Conservation (phyloP, 192 early-diverging fungal genomes). For the Entophlyctis luteolus region DNA sequence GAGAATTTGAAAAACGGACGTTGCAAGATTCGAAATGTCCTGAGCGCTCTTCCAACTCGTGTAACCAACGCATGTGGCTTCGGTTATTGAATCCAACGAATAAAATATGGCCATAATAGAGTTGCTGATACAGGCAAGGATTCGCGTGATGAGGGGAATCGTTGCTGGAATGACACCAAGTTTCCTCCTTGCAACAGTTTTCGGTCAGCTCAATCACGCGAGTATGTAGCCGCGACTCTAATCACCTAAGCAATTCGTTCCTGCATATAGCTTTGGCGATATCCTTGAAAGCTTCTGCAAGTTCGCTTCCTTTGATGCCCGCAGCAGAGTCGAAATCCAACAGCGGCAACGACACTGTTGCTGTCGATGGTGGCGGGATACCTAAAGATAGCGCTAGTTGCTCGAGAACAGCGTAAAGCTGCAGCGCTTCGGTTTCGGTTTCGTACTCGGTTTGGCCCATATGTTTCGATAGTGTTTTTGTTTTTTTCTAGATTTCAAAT, state of each 20-base stretch:
- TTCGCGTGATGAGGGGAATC: constrained; percentile 4
- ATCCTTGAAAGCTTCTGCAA: too few species aligned
- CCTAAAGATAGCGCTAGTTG: not conserved
- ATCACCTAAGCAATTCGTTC: too few species aligned
- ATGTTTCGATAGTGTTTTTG: too few species aligned
- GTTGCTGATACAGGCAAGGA: not conserved
- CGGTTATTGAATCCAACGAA: not conserved
- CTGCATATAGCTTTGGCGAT: too few species aligned
- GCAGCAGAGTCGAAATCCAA: too few species aligned
- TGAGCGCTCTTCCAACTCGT: not conserved
- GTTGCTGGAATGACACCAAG: constrained; percentile 14
- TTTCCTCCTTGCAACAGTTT: too few species aligned
- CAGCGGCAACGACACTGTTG: not conserved
- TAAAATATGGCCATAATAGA: not conserved
- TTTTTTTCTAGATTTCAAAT: too few species aligned
- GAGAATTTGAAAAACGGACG: constrained; percentile 35
- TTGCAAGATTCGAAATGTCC: constrained; percentile 18
- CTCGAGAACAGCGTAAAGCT: not conserved
- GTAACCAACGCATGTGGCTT: not conserved
- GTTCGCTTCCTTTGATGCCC: too few species aligned
- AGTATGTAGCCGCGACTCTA: too few species aligned
- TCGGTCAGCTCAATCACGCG: too few species aligned
- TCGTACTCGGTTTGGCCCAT: not conserved
- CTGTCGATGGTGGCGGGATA: not conserved
- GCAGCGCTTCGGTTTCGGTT: constrained; percentile 9